Evolutionary conservation across 2,329 filamentous ascomycete species (phyloP).

Genomic region (Aspergillus terreus): DNA sequence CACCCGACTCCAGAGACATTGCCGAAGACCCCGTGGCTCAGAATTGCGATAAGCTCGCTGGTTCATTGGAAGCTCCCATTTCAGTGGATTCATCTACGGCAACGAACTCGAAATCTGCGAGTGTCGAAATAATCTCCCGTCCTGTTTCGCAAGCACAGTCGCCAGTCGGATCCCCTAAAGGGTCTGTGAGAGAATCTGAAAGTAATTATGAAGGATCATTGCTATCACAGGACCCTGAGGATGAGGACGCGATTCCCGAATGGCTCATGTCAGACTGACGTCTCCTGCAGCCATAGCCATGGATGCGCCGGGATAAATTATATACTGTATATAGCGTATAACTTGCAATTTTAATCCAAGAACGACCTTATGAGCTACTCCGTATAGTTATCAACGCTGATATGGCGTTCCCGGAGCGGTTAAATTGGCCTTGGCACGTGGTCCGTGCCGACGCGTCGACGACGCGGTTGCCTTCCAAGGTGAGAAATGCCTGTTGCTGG

Average conservation of each 20-base stretch:
- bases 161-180: constrained; percentile 10
- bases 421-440: constrained; percentile 1
- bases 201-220: constrained; percentile 49
- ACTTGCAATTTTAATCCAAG: neutral
- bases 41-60: constrained; percentile 3
- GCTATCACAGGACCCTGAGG: constrained; percentile 60
- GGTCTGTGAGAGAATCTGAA: constrained; percentile 22
- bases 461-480: constrained; percentile 1
- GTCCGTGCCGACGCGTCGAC: neutral
- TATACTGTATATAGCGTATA: neutral
- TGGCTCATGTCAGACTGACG: constrained; percentile 50
- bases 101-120: constrained; percentile 20
- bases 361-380: no score
- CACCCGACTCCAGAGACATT: neutral
- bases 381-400: neutral
- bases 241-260: constrained; percentile 63
- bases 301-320: neutral
- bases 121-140: constrained; percentile 22
- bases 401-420: neutral
- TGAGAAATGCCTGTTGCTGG: neutral
- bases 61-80: constrained; percentile 22
- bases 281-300: neutral
- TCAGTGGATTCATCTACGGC: constrained; percentile 21
- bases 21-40: neutral
- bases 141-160: constrained; percentile 14